A percentile compares a stretch with the other conserved stretches of the same genome.
phyloP scores from a whole-genome alignment of 2,329 filamentous ascomycete species.

The Oidium heveae region DNA sequence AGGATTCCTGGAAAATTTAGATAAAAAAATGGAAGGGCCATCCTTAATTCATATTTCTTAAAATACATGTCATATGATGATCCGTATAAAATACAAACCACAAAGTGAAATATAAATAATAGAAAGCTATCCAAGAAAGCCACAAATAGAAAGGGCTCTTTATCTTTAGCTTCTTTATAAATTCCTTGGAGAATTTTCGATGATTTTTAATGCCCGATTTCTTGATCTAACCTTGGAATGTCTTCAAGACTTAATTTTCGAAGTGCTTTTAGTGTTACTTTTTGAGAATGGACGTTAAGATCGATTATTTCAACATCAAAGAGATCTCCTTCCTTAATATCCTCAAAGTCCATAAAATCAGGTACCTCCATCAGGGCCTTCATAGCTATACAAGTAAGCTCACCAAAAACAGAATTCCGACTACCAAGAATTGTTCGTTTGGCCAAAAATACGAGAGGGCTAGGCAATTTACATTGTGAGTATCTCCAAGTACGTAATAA shows the following conservation, averaged over 20 bases:
- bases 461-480: conserved; percentile 22
- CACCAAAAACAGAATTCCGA: conserved; percentile 1
- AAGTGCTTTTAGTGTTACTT: conserved; percentile 12
- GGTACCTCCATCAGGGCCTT: conserved; percentile 4
- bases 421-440: conserved; percentile 1
- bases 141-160: too few species aligned
- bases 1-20: too few species aligned
- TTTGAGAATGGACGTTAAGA: conserved; percentile 23
- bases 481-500: conserved; percentile 33
- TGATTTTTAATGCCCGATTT: too few species aligned
- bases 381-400: conserved; percentile 1
- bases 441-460: conserved; percentile 16
- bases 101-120: too few species aligned
- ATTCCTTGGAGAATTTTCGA: too few species aligned
- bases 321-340: conserved; percentile 24
- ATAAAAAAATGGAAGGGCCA: too few species aligned
- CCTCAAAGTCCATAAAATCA: conserved; percentile 6
- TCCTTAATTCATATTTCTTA: too few species aligned
- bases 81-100: too few species aligned
- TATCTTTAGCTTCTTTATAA: too few species aligned
- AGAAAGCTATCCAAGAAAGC: too few species aligned
- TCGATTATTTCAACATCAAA: conserved; percentile 29
- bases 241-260: neutral
- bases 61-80: too few species aligned
- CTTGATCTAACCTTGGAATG: neutral